These are phyloP conservation scores for Digitaria exilis DNA, from an alignment of 202 grass and related monocot species.

Conservation along the genomic window DNA sequence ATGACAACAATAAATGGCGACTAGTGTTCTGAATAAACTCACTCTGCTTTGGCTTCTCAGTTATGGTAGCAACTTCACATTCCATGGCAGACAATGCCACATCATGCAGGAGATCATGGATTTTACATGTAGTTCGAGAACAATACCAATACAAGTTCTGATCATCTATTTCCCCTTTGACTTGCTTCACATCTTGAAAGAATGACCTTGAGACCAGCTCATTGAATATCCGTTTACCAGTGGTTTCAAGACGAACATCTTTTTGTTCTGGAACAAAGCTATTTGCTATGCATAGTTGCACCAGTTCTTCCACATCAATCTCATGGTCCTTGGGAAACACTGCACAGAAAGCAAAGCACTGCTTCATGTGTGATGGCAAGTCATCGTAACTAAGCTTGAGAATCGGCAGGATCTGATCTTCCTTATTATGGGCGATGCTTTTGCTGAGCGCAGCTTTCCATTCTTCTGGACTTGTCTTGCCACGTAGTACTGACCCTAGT, in stretches of 20 bases:
- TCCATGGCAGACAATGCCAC: constrained; percentile 27
- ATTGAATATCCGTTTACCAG: constrained; percentile 12
- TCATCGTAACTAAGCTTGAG: not conserved
- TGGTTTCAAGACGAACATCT: not conserved
- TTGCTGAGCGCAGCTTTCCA: constrained; percentile 18
- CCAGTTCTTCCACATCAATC: not conserved
- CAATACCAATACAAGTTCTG: not conserved
- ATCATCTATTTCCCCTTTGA: not conserved
- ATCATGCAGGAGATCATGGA: constrained; percentile 48
- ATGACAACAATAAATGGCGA: not conserved
- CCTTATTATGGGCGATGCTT: not conserved
- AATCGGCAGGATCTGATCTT: not conserved
- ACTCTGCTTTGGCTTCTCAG: not conserved
- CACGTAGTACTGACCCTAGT: constrained; percentile 31
- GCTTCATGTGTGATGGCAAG: not conserved
- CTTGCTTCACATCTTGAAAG: constrained; percentile 9
- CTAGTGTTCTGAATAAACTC: not conserved
- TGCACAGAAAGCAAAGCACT: not conserved
- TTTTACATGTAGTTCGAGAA: not conserved
- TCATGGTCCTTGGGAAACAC: not conserved
- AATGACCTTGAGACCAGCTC: constrained; percentile 40
- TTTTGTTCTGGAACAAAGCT: not conserved
- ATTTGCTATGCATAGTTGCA: not conserved
- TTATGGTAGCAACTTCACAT: not conserved
- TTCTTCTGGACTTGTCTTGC: not conserved